Conservation (phyloP, 768 basidiomycete genomes). For the Suillus lakei region DNA sequence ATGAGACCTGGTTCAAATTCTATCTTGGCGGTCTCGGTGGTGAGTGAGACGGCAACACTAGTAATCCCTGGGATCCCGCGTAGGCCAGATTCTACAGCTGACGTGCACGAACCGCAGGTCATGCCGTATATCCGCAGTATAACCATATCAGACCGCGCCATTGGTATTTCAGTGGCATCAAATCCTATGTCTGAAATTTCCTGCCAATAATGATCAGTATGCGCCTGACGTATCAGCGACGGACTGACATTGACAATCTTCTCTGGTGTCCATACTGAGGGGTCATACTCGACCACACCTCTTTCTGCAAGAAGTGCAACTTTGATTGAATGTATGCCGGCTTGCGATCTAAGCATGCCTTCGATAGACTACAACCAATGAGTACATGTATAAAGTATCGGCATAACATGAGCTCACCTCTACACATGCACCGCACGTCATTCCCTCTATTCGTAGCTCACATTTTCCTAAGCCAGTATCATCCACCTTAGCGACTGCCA, state of each 20-base stretch:
- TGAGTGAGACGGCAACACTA: constrained; percentile 72
- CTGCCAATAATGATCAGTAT: constrained; percentile 41
- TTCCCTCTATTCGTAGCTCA: constrained; percentile 84
- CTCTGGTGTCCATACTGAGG: constrained; percentile 75
- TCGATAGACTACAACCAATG: constrained; percentile 69
- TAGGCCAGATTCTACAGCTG: constrained; percentile 75
- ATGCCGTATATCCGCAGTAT: constrained; percentile 88
- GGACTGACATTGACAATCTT: constrained; percentile 70
- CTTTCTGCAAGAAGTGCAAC: constrained; percentile 98
- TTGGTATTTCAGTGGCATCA: constrained; percentile 79
- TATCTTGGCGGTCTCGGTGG: constrained; percentile 76
- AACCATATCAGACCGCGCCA: constrained; percentile 65
- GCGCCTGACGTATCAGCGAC: background rate
- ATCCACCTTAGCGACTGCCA: constrained; percentile 29
- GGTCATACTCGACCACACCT: constrained; percentile 89
- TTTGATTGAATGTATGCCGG: constrained; percentile 90
- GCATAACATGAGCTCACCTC: constrained; percentile 57
- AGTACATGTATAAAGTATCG: background rate
- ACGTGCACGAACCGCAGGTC: constrained; percentile 86
- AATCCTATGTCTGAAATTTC: constrained; percentile 95
- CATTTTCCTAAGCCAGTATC: constrained; percentile 53
- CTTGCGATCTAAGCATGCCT: constrained; percentile 76
- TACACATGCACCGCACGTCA: constrained; percentile 90
- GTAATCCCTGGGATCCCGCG: constrained; percentile 72
- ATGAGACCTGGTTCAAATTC: constrained; percentile 75